These are phyloP conservation scores for Globisporangium acanthophoron DNA, from an alignment of 352 stramenopile genomes.

Conservation along the genomic window DNA sequence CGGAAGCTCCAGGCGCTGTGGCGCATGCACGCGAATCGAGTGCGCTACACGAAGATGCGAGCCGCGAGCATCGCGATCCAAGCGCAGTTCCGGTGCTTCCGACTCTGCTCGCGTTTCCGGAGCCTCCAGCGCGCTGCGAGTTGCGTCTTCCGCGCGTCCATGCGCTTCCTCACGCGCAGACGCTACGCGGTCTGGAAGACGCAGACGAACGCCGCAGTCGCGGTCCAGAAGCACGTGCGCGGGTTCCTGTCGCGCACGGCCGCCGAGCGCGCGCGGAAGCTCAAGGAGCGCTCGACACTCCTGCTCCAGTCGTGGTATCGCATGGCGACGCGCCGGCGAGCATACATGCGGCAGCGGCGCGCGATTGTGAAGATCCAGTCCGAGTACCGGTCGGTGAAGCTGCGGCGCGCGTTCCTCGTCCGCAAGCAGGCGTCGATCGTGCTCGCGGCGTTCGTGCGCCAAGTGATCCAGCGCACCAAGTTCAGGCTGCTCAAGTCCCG, in stretches of 20 bases:
- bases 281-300: conserved; percentile 30
- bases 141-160: conserved; percentile 25
- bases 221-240: conserved; percentile 41
- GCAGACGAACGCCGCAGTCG: conserved; percentile 26
- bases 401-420: conserved; percentile 37
- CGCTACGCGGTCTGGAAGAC: conserved; percentile 30
- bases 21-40: conserved; percentile 29
- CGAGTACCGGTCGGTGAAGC: conserved; percentile 29
- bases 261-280: conserved; percentile 51
- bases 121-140: conserved; percentile 25
- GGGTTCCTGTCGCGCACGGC: conserved; percentile 59
- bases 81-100: conserved; percentile 26
- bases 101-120: conserved; percentile 20
- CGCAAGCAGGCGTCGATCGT: conserved; percentile 52
- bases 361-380: conserved; percentile 45
- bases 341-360: conserved; percentile 21
- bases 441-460: conserved; percentile 61
- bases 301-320: conserved; percentile 53
- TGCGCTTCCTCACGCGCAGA: conserved; percentile 41
- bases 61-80: conserved; percentile 23
- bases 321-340: conserved; percentile 31
- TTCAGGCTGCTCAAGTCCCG: conserved; percentile 60
- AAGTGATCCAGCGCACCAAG: conserved; percentile 53
- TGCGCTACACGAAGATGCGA: conserved; percentile 10
- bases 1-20: conserved; percentile 44